Evolutionary conservation across 2,329 filamentous ascomycete genomes (phyloP).

Genomic region (Aspergillus niger): DNA sequence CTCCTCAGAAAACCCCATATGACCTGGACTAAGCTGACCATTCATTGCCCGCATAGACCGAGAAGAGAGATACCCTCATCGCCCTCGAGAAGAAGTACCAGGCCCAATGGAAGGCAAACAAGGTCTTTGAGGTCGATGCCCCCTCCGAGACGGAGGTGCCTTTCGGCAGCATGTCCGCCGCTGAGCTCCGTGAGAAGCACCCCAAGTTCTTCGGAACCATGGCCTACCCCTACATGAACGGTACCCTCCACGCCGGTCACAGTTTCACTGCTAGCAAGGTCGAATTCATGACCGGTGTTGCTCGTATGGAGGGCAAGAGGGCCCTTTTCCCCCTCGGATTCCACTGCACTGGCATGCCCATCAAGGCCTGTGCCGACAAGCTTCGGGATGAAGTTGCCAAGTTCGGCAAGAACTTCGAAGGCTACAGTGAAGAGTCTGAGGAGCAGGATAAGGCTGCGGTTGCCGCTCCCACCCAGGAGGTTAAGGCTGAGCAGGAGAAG

Average conservation of each 20-base stretch:
- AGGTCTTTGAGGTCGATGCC: slow-evolving; percentile 82
- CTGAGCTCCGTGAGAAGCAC: slow-evolving; percentile 74
- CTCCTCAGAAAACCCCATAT: slow-evolving; percentile 17
- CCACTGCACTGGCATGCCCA: slow-evolving; percentile 96
- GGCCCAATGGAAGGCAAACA: slow-evolving; percentile 73
- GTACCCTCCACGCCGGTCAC: slow-evolving; percentile 86
- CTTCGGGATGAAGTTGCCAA: slow-evolving; percentile 82
- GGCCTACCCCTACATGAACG: slow-evolving; percentile 82
- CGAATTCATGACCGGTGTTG: slow-evolving; percentile 85
- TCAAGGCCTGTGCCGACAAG: slow-evolving; percentile 97
- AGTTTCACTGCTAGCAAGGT: slow-evolving; percentile 90
- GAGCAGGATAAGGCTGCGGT: slow-evolving; percentile 52
- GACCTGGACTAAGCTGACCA: slow-evolving; percentile 20
- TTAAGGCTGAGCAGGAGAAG: slow-evolving; percentile 85
- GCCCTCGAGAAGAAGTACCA: slow-evolving; percentile 85
- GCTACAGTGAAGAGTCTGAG: slow-evolving; percentile 66
- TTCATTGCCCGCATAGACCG: slow-evolving; percentile 25
- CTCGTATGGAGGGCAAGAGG: slow-evolving; percentile 86
- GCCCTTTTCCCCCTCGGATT: slow-evolving; percentile 89
- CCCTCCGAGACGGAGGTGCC: slow-evolving; percentile 77
- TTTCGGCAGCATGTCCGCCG: slow-evolving; percentile 69
- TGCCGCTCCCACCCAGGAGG: slow-evolving; percentile 64
- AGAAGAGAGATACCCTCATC: slow-evolving; percentile 36
- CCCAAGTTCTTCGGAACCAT: slow-evolving; percentile 91
- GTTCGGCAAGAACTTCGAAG: slow-evolving; percentile 85